Percentiles rank a stretch among this genome's conserved stretches.
Conservation (phyloP, 495 filamentous ascomycete species). For the Tuber aestivum region DNA sequence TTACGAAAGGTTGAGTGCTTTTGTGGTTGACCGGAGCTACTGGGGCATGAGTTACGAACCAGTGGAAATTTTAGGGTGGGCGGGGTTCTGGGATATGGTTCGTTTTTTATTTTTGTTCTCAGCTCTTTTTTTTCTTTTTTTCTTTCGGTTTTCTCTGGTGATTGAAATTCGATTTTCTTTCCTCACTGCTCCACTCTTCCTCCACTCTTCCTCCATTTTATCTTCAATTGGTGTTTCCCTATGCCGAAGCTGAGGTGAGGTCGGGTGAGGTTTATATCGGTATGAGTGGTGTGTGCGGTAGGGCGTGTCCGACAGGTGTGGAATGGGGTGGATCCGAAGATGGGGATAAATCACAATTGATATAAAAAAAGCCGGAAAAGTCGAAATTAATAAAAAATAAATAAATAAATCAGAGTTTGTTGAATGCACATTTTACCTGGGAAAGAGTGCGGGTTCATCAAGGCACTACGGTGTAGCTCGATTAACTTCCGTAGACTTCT, state of each 20-base stretch:
- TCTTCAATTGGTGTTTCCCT: conserved; percentile 1
- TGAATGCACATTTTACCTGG: neutral
- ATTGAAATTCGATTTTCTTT: conserved; percentile 1
- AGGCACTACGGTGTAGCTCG: neutral
- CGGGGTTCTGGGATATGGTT: conserved; percentile 1
- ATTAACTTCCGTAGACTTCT: neutral
- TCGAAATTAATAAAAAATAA: conserved; percentile 2
- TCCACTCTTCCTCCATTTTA: neutral
- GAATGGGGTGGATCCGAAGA: neutral
- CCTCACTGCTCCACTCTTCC: neutral
- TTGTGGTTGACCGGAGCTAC: neutral
- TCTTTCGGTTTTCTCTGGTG: neutral
- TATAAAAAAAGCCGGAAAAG: neutral
- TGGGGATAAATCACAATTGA: neutral
- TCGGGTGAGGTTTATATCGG: neutral
- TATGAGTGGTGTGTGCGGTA: neutral
- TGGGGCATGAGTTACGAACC: neutral
- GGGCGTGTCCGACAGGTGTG: neutral
- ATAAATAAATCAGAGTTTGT: neutral
- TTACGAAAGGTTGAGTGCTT: neutral
- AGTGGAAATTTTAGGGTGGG: neutral
- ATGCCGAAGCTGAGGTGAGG: neutral
- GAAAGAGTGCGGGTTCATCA: neutral
- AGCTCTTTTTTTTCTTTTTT: neutral
- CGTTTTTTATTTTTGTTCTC: neutral